Base-by-base conservation (phyloP, 2,329 filamentous ascomycete genomes). In the Hypoxylon sp. region DNA sequence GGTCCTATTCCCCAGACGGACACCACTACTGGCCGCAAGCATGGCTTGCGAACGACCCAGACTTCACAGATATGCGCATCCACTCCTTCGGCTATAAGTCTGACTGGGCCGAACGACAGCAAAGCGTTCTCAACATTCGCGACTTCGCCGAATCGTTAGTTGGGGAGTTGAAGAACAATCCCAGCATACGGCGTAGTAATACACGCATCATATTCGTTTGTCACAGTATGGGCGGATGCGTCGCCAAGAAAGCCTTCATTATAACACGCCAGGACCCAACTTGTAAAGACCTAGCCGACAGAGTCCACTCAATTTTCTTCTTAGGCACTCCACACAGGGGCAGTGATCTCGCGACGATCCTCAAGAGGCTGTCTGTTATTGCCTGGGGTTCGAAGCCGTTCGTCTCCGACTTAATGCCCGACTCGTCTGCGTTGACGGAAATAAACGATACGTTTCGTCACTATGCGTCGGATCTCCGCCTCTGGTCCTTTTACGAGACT, bases 181-280 rank as follows among this genome's bases (percentile, higher is more conserved):
- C 77, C 6, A 60, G 62, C 10, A 76, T 79, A 25, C 69, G 75
- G 44, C 72, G 73, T 35, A 42, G 64, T 20, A 55, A 74, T 65
- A 76, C 76, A 7, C 77, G 77, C 1, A 80, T 85, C 17, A 78
- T 85, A 3, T 75, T 85, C 14, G 76, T 85, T 11, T 82, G 75
- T 1, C 84, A 86, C 66, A 82, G 79, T 40, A 84, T 85, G 83
- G 83, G 84, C 0, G 83, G 83, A 10, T 74, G 77, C 58, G 78
- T 82, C 17, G 74, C 75, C 4, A 80, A 81, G 64, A 77, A 81
- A 73, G 79, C 79, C 31, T 81, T 78, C 63, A 75, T 82, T 30
- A 68, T 80, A 7, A 77, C 78, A 7, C 73, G 72, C 14, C 73
- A 81, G 61, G 78, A 81, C 49, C 68, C 74, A 8, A 65, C 63